Conservation (phyloP, 1,139 yeast species). For the Hyphopichia buzzinii region DNA sequence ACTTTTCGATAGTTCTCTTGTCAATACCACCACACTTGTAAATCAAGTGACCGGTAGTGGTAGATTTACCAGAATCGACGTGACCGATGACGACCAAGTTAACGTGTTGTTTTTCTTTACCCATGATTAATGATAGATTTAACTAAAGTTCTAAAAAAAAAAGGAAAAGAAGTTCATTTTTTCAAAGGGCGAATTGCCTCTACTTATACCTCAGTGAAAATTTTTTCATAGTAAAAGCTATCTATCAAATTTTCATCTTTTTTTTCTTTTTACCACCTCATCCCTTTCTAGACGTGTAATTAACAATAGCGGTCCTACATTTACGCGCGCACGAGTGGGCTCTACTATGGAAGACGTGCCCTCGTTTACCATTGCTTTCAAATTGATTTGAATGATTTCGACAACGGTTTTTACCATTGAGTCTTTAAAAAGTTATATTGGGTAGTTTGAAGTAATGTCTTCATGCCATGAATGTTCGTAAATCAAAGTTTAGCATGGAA, state of each 20-base stretch:
- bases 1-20: slow-evolving; percentile 98
- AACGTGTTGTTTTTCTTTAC: slow-evolving; percentile 96
- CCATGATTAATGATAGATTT: slow-evolving; percentile 34
- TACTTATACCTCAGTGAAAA: not conserved
- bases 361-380: not conserved
- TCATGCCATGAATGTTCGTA: too few relatives aligned
- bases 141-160: slow-evolving; percentile 1
- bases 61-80: slow-evolving; percentile 99
- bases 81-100: slow-evolving; percentile 99
- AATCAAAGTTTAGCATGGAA: too few relatives aligned
- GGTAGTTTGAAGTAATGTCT: too few relatives aligned
- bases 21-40: slow-evolving; percentile 92
- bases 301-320: not conserved
- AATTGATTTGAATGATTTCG: too few relatives aligned
- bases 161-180: slow-evolving; percentile 5
- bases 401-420: not conserved
- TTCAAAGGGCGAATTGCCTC: not conserved
- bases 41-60: slow-evolving; percentile 98
- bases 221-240: not conserved
- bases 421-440: not conserved
- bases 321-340: not conserved
- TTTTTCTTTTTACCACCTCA: not conserved
- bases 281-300: not conserved
- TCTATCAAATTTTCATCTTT: too few relatives aligned
- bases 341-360: not conserved